Evolutionary conservation across 306 rosid genomes (phyloP), one percentile per base, ranked within the genome.

Genomic region (Pterocarpus santalinus): DNA sequence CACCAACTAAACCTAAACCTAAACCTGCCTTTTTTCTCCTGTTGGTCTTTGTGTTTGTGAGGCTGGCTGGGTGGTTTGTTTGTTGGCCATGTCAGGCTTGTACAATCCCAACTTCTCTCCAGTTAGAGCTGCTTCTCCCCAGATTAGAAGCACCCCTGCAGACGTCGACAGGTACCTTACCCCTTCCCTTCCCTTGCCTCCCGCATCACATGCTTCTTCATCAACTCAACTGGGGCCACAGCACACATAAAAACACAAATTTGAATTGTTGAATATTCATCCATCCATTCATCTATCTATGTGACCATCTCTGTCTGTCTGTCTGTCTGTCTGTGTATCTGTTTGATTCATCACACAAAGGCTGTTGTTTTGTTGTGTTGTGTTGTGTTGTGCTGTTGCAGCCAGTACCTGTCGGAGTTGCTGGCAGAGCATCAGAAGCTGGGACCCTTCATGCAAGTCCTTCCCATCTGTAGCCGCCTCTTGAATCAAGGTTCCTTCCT

Each of bases 51-150:
- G 41, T 6, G 4, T 78, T 78, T 79, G 49, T 52, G 39, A 38
- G 75, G 47, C 51, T 58, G 69, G 84, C 39, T 4, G 41, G 41
- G 41, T 38, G 41, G 41, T 4, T 6, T 38, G 41, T 38, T 38
- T 5, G 41, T 38, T 38, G 5, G 86, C 80, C 78, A 94, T 94
- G 98, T 94, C 97, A 74, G 98, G 98, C 69, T 86, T 94, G 92
- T 94, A 94, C 77, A 92, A 90, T 85, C 87, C 93, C 78, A 94
- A 94, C 89, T 94, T 92, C 90, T 94, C 98, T 39, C 98, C 94
- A 47, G 97, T 94, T 65, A 92, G 98, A 91, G 96, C 98, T 61
- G 98, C 87, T 85, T 94, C 98, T 74, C 97, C 98, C 15, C 98
- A 92, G 90, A 94, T 94, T 91, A 91, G 98, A 85, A 84, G 84